Percentiles rank a stretch among this genome's conserved stretches.
Evolutionary conservation across 1,284 basidiomycete genomes (phyloP).

Genomic region (Schizopora paradoxa): DNA sequence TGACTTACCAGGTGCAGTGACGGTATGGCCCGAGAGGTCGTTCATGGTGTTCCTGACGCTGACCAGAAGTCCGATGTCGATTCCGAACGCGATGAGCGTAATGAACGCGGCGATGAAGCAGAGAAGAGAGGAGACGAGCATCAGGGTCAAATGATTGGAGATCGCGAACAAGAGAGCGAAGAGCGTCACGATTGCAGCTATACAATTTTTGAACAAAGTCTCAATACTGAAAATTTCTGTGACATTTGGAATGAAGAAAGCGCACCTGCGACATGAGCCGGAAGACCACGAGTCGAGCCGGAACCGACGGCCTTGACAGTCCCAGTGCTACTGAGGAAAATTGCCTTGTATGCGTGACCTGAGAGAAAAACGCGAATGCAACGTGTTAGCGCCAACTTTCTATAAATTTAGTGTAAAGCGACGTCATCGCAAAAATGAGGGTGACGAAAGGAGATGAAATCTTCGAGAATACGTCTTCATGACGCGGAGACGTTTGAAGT

Average conservation of each 20-base stretch:
- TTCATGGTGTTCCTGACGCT: constrained; percentile 52
- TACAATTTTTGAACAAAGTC: constrained; percentile 2
- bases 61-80: constrained; percentile 69
- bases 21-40: constrained; percentile 40
- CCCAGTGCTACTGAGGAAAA: constrained; percentile 14
- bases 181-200: constrained; percentile 59
- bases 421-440: too few relatives aligned
- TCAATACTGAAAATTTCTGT: constrained; percentile 4
- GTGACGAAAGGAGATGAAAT: too few relatives aligned
- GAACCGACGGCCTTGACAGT: constrained; percentile 34
- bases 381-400: background rate
- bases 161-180: constrained; percentile 59
- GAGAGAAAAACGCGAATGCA: too few relatives aligned
- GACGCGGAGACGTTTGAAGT: too few relatives aligned
- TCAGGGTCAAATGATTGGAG: constrained; percentile 54
- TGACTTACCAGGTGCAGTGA: constrained; percentile 52
- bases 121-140: constrained; percentile 52
- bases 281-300: constrained; percentile 69
- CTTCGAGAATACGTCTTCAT: too few relatives aligned
- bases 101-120: constrained; percentile 63
- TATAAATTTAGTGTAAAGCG: too few relatives aligned
- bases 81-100: constrained; percentile 63
- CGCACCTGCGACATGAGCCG: constrained; percentile 67
- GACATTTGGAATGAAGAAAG: constrained; percentile 15
- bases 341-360: constrained; percentile 15